Conservation (phyloP, 257 asterid species). For the Primulina eburnea region DNA sequence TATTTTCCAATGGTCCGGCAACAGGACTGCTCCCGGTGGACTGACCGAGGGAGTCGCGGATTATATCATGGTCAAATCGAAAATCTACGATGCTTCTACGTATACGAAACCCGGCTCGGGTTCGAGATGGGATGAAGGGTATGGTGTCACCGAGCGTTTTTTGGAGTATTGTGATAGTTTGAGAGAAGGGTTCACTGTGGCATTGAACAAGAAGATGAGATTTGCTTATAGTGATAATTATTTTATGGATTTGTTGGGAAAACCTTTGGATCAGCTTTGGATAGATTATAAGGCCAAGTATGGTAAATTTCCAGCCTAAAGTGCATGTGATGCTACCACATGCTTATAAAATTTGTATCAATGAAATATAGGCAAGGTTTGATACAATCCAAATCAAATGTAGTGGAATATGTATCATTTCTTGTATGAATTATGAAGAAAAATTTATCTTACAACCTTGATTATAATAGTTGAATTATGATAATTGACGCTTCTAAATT, state of each 20-base stretch:
- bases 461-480: no score
- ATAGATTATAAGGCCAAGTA: conserved; percentile 39
- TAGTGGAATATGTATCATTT: no score
- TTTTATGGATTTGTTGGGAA: conserved; percentile 41
- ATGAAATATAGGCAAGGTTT: no score
- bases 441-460: no score
- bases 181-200: conserved; percentile 28
- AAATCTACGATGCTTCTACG: not conserved
- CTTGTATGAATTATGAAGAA: no score
- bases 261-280: conserved; percentile 39
- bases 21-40: conserved; percentile 34
- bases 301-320: not conserved
- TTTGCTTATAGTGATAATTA: conserved; percentile 26
- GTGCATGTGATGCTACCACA: no score
- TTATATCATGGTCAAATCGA: conserved; percentile 31
- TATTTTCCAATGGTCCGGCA: conserved; percentile 41
- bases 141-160: conserved; percentile 35
- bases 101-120: conserved; percentile 34
- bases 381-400: no score
- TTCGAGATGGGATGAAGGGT: conserved; percentile 41
- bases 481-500: no score
- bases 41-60: conserved; percentile 43
- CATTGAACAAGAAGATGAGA: conserved; percentile 45
- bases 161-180: conserved; percentile 41
- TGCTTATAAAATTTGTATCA: no score